Conservation (phyloP, 2,329 filamentous ascomycete genomes). For the Colletotrichum cereale region DNA sequence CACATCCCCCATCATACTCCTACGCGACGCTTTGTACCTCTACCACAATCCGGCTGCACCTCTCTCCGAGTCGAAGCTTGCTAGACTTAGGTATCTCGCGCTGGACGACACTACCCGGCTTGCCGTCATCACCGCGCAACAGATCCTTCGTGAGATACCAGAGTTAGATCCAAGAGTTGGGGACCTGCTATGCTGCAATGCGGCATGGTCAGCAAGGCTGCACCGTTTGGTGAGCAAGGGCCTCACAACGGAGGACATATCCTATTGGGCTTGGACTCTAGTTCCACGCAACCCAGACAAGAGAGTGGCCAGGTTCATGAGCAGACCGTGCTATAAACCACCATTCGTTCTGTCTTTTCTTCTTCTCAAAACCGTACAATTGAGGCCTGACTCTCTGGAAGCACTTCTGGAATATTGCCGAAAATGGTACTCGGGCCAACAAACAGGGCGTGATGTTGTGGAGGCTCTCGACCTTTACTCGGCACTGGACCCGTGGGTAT, state of each 20-base stretch:
- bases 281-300: constrained; percentile 17
- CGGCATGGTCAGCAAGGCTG: constrained; percentile 1
- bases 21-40: constrained; percentile 13
- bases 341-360: constrained; percentile 35
- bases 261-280: constrained; percentile 32
- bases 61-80: not conserved
- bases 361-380: constrained; percentile 15
- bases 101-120: not conserved
- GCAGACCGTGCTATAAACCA: constrained; percentile 25
- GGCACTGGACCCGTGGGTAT: not conserved
- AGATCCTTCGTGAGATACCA: constrained; percentile 12
- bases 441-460: not conserved
- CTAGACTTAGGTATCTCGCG: constrained; percentile 9
- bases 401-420: constrained; percentile 31
- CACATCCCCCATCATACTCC: not conserved
- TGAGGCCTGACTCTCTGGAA: constrained; percentile 16
- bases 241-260: not conserved
- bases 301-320: constrained; percentile 26
- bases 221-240: constrained; percentile 8
- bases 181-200: not conserved
- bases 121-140: constrained; percentile 30
- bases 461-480: not conserved
- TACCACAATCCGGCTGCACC: not conserved
- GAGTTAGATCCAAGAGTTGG: constrained; percentile 16
- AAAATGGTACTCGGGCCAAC: constrained; percentile 20